Percentiles rank a stretch among this genome's conserved stretches.
Conservation (phyloP, 345 rosid species). For the Rhodamnia rubescens region DNA sequence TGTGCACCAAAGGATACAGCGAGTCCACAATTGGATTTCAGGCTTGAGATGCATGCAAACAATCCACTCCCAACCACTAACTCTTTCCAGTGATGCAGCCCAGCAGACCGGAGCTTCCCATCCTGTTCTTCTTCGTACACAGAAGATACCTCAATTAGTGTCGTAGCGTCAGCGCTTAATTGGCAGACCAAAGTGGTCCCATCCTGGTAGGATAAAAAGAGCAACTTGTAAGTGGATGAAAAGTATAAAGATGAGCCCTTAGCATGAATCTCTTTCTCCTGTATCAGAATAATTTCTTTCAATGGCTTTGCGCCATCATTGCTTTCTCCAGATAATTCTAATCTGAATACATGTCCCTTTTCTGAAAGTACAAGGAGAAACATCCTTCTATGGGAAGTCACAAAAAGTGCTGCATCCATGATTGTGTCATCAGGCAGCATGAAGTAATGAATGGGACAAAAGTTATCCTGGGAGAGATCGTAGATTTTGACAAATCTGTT, state of each 20-base stretch:
- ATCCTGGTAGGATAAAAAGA: slow-evolving; percentile 76
- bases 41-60: slow-evolving; percentile 68
- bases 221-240: slow-evolving; percentile 62
- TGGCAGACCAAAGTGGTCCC: slow-evolving; percentile 80
- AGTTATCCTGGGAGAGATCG: slow-evolving; percentile 91
- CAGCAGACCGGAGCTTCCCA: slow-evolving; percentile 57
- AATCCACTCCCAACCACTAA: slow-evolving; percentile 67
- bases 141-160: slow-evolving; percentile 58
- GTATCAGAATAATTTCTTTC: slow-evolving; percentile 59
- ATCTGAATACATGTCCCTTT: slow-evolving; percentile 62
- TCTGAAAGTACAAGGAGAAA: slow-evolving; percentile 87
- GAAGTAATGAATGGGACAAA: slow-evolving; percentile 90
- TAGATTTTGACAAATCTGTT: slow-evolving; percentile 88
- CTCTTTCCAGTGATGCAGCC: slow-evolving; percentile 90
- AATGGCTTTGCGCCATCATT: slow-evolving; percentile 82
- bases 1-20: slow-evolving; percentile 51
- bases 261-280: slow-evolving; percentile 46
- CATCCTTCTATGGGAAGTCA: slow-evolving; percentile 74
- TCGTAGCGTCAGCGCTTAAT: slow-evolving; percentile 51
- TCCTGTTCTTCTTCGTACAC: slow-evolving; percentile 76
- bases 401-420: slow-evolving; percentile 75
- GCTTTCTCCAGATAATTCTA: slow-evolving; percentile 64
- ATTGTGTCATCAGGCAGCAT: slow-evolving; percentile 73
- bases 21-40: slow-evolving; percentile 67
- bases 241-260: slow-evolving; percentile 87